phyloP scores from a whole-genome alignment of 768 basidiomycete genomes.

The Boletus bicolor region DNA sequence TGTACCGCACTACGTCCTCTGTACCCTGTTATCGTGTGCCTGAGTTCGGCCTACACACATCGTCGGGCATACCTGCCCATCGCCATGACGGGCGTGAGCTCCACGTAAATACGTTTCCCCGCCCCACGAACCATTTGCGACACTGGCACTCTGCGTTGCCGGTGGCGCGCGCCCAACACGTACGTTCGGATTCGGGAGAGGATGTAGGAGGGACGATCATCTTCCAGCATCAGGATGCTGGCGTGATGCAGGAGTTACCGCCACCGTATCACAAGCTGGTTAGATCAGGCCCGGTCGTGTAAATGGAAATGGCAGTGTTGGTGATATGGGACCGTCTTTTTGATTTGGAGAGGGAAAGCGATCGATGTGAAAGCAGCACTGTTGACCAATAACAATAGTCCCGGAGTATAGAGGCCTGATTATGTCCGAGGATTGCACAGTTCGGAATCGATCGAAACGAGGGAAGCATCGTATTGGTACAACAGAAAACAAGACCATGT shows the following conservation, averaged over 20 bases:
- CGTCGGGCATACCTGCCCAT: neutral
- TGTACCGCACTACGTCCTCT: constrained; percentile 8
- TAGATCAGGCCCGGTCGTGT: neutral
- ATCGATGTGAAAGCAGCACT: neutral
- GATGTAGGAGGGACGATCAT: neutral
- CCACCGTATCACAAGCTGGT: constrained; percentile 26
- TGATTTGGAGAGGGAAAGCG: neutral
- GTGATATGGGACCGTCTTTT: neutral
- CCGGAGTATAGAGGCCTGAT: neutral
- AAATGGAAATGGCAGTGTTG: neutral
- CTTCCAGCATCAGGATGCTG: constrained; percentile 20
- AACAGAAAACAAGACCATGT: neutral
- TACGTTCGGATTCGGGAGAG: neutral
- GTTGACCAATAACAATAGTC: neutral
- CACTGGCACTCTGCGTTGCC: constrained; percentile 22
- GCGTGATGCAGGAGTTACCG: constrained; percentile 20
- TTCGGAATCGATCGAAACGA: neutral
- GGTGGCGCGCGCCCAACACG: neutral
- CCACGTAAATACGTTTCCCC: neutral
- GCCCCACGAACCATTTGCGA: constrained; percentile 14
- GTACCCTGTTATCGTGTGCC: neutral
- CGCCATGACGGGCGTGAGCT: neutral
- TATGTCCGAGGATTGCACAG: neutral
- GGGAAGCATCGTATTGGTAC: constrained; percentile 6
- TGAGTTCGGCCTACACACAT: neutral